Evolutionary conservation across 768 basidiomycete species (phyloP).

Genomic region (Psilocybe cubensis): DNA sequence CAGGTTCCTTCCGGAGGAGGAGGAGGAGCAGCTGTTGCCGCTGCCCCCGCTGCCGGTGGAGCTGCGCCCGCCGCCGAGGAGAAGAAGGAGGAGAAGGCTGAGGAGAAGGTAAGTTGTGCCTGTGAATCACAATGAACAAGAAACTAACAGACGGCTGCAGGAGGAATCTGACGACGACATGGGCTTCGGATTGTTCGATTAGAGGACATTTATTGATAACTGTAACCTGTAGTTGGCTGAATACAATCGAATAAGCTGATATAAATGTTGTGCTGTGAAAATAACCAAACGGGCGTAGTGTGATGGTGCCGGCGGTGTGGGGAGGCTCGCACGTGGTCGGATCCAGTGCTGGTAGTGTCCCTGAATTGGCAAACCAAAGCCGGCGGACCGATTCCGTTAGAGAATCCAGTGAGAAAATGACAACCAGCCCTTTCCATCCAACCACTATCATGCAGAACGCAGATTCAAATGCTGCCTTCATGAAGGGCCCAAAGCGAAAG

Average conservation of each 20-base stretch:
- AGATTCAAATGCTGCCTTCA: conserved; percentile 34
- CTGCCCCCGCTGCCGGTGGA: conserved; percentile 53
- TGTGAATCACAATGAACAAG: neutral
- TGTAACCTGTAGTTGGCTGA: conserved; percentile 18
- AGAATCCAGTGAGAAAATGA: conserved; percentile 24
- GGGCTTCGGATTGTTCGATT: conserved; percentile 99
- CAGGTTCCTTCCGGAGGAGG: conserved; percentile 94
- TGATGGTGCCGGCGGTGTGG: conserved; percentile 37
- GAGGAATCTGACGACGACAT: conserved; percentile 98
- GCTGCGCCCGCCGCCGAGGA: conserved; percentile 72
- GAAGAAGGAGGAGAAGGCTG: conserved; percentile 89
- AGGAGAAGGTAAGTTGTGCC: conserved; percentile 69
- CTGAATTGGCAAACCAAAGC: conserved; percentile 25
- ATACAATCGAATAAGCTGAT: conserved; percentile 2
- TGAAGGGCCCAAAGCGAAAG: conserved; percentile 58
- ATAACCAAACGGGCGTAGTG: conserved; percentile 7
- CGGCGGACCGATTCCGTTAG: conserved; percentile 35
- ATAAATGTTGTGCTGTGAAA: conserved; percentile 8
- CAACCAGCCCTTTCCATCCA: conserved; percentile 21
- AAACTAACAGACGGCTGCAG: conserved; percentile 39
- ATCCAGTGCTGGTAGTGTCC: neutral
- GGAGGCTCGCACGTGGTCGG: conserved; percentile 9
- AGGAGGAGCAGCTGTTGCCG: conserved; percentile 55
- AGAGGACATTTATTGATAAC: conserved; percentile 26
- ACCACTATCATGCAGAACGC: conserved; percentile 29